Base-by-base conservation (phyloP, 441 rosid genomes). In the Eutrema salsugineum region DNA sequence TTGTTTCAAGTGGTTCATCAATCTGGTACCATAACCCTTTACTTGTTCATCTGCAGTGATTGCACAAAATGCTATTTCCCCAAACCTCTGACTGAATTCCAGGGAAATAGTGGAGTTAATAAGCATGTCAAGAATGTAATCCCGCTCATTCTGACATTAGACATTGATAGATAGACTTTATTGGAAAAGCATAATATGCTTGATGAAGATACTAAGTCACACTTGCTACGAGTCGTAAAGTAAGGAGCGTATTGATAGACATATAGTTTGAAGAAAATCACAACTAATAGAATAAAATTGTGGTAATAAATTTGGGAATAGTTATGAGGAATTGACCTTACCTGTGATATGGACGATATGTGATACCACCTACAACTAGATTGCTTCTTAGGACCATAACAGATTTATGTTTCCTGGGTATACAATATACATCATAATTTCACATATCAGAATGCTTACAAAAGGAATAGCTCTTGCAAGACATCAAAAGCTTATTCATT, bases 1-100 rank as follows among this genome's bases (percentile, higher is more conserved):
- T 80, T 93, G 91, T 80, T 96, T 96, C 82, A 96, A 80, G 85
- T 96, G 97, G 87, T 96, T 96, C 99, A 96, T 96, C 86, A 96
- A 80, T 84, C 99, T 93, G 38, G 99, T 93, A 43, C 99, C 98
- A 72, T 93, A 96, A 71, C 99, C 99, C 84, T 93, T 96, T 32
- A 96, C 99, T 93, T 96, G 99, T 83, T 96, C 99, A 84, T 96
- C 99, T 11, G 99, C 96, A 30, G 97, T 93, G 78, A 96, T 96
- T 75, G 99, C 99, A 83, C 98, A 96, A 83, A 96, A 96, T 63
- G 99, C 99, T 80, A 96, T 96, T 83, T 96, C 99, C 69, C 98
- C 99, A 79, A 96, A 96, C 85, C 77, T 93, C 80, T 96, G 99
- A 80, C 99, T 96, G 84, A 20, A 44, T 38, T 75, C 53, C 28